Conservation (phyloP, 2,329 filamentous ascomycete species). For the Escovopsis sp. region DNA sequence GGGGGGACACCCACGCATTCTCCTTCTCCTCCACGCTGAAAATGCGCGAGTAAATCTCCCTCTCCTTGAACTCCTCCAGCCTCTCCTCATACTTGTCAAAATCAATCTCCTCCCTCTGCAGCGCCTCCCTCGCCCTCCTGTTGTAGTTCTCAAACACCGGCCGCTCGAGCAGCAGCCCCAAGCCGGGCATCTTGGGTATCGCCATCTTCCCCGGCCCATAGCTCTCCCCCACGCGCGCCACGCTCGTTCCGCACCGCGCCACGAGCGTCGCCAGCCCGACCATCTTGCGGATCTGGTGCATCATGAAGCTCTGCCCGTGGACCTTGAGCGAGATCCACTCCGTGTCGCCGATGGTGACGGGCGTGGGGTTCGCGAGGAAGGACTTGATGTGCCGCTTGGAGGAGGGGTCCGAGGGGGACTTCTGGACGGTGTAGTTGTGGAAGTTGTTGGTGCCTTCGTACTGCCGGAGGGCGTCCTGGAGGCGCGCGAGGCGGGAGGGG, state of each 20-base stretch:
- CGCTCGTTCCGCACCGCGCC: constrained; percentile 67
- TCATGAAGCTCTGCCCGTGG: constrained; percentile 98
- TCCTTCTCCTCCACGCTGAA: constrained; percentile 80
- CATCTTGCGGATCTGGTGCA: constrained; percentile 99
- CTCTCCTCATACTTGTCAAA: constrained; percentile 64
- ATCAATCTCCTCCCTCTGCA: constrained; percentile 54
- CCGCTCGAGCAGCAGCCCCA: constrained; percentile 76
- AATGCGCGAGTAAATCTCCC: constrained; percentile 82
- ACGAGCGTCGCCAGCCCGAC: constrained; percentile 79
- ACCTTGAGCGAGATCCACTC: constrained; percentile 95
- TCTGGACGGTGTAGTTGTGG: constrained; percentile 96
- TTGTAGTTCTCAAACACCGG: constrained; percentile 91
- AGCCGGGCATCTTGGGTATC: constrained; percentile 83
- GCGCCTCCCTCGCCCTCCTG: constrained; percentile 46
- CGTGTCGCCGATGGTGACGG: constrained; percentile 76
- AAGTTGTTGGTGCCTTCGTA: constrained; percentile 83
- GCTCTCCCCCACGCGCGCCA: constrained; percentile 54
- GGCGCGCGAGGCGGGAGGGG: constrained; percentile 49
- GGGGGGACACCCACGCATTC: constrained; percentile 51
- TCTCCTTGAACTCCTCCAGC: constrained; percentile 79
- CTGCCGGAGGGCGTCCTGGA: constrained; percentile 58
- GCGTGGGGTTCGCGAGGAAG: constrained; percentile 61
- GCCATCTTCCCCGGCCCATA: constrained; percentile 60
- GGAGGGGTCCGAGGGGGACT: constrained; percentile 64
- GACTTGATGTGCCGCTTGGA: constrained; percentile 85